Base-by-base conservation (phyloP, 202 grass and related monocot species). In the Bolboschoenoplectus hybrid region DNA sequence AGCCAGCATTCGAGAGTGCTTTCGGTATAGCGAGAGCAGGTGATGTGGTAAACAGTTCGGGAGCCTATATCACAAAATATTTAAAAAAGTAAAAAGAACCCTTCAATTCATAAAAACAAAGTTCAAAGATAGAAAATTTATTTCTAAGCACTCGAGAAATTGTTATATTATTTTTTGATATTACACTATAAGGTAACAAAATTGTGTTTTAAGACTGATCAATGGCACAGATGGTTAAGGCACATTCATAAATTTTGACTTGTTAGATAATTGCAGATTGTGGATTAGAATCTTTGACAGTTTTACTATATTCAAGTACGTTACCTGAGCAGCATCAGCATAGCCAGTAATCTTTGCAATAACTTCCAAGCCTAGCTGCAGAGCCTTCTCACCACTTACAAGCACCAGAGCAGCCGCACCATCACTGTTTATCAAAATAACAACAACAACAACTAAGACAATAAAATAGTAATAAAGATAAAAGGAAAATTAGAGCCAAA, bases 21-120 rank as follows among this genome's bases (percentile, higher is more conserved):
- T 95, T 98, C 13, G 93, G 95, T 84, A 98, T 95, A 41, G 95
- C 95, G 53, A 98, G 90, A 78, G 95, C 95, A 7, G 95, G 95
- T 10, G 91, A 85, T 13, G 95, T 98, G 74, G 95, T 98, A 88
- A 98, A 98, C 68, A 98, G 69, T 83, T 95, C 93, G 0, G 95
- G 91, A 49, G 95, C 95, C 95, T 98, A 80, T 44, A 85, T 81
- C 52, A 86, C 9, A 79, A 75, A 67, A 77, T 26, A 26, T 6
- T 44, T 35, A 61, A 77, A 75, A 61, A 77, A 75, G 45, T 62
- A 63, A 83, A 32, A 46, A 62, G 64, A 38, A 72, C 53, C 61
- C 5, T 71, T 63, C 41, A 63, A 55, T 60, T 82, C 58, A 57
- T 35, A 3, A 68, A 56, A 40, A 43, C 34, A 51, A 70, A 71